These are phyloP conservation scores for Trichothecium sympodiale DNA, from an alignment of 2,329 filamentous ascomycete genomes.

Conservation along the genomic window DNA sequence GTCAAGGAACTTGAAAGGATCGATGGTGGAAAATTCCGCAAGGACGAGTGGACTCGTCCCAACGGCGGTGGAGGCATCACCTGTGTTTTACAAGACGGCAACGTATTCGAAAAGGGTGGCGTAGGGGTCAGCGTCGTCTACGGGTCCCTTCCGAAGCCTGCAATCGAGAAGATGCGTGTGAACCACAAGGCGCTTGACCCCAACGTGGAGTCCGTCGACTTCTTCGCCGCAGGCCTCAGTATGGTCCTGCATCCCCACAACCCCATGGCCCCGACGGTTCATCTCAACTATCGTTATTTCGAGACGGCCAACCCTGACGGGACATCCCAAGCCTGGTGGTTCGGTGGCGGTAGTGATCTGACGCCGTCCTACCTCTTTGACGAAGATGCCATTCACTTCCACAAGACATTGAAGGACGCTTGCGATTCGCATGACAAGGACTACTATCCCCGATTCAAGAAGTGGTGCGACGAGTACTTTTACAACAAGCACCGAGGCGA, in stretches of 20 bases:
- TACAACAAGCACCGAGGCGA: constrained; percentile 85
- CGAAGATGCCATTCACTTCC: constrained; percentile 95
- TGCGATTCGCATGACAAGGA: constrained; percentile 88
- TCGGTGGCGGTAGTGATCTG: constrained; percentile 87
- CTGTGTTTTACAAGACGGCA: constrained; percentile 89
- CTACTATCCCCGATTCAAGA: constrained; percentile 93
- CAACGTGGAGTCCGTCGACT: constrained; percentile 72
- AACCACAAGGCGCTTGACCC: constrained; percentile 86
- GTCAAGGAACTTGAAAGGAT: constrained; percentile 72
- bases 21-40: constrained; percentile 71
- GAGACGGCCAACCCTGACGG: constrained; percentile 84
- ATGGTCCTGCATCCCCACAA: constrained; percentile 90
- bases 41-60: constrained; percentile 78
- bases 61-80: constrained; percentile 89
- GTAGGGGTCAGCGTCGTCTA: constrained; percentile 95
- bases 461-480: constrained; percentile 98
- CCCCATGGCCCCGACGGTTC: constrained; percentile 94
- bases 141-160: constrained; percentile 74
- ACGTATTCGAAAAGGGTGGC: constrained; percentile 95
- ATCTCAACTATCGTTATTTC: constrained; percentile 98
- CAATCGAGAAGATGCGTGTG: constrained; percentile 84
- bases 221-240: constrained; percentile 90
- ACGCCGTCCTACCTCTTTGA: constrained; percentile 93
- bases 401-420: constrained; percentile 80
- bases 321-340: constrained; percentile 88